Evolutionary conservation across 345 rosid genomes (phyloP), one percentile per base, ranked within the genome.

Genomic region (Kernera saxatilis): DNA sequence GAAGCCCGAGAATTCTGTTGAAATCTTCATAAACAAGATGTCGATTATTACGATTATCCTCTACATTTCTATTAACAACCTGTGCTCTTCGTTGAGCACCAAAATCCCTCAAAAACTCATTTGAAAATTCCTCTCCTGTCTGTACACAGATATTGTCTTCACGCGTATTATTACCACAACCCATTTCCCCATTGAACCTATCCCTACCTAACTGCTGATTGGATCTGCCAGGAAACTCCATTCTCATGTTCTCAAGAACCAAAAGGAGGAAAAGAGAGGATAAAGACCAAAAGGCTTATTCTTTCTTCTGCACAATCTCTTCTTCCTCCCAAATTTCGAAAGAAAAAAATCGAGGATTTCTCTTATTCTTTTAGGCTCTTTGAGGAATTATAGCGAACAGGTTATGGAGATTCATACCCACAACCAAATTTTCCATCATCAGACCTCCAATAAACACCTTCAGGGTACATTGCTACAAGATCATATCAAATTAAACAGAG

Each of bases 91-190:
- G 80, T 51, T 69, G 56, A 49, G 75, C 77, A 71, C 59, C 71
- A 35, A 79, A 81, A 35, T 88, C 90, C 39, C 86, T 75, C 40
- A 83, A 70, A 39, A 89, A 92, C 72, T 89, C 85, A 0, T 78
- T 66, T 3, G 94, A 83, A 79, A 92, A 92, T 61, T 89, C 96
- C 69, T 92, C 96, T 54, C 98, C 98, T 19, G 98, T 92, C 77
- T 86, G 96, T 45, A 26, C 11, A 74, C 84, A 87, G 33, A 85
- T 36, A 69, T 76, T 78, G 52, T 71, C 74, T 21, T 48, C 76
- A 82, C 73, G 70, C 22, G 56, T 58, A 64, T 67, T 79, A 54
- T 37, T 63, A 54, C 67, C 67, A 68, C 13, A 60, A 60, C 18
- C 33, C 1, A 19, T 1, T 14, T 56, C 52, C 0, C 35, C 59